phyloP scores from a whole-genome alignment of 306 rosid genomes.

The Echinosophora koreensis region DNA sequence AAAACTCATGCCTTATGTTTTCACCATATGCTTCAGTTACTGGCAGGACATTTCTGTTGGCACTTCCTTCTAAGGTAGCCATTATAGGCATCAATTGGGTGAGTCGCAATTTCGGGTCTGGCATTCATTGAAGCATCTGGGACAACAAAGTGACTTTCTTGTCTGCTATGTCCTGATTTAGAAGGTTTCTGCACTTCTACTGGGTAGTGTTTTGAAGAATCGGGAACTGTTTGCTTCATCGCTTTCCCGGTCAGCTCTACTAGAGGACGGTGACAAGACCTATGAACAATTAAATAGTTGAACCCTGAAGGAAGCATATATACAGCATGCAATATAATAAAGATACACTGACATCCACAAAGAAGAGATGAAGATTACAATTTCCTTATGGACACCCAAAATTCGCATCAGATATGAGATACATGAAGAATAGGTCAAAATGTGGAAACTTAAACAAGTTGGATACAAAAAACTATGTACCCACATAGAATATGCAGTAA shows the following conservation, averaged over 20 bases:
- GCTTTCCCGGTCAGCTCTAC: slow-evolving; percentile 46
- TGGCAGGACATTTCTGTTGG: slow-evolving; percentile 60
- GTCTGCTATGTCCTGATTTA: slow-evolving; percentile 57
- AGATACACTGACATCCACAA: slow-evolving; percentile 5
- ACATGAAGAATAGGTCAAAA: slow-evolving; percentile 10
- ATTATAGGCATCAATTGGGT: slow-evolving; percentile 40
- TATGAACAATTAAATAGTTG: slow-evolving; percentile 35
- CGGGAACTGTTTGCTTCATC: slow-evolving; percentile 46
- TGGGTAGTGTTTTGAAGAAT: slow-evolving; percentile 46
- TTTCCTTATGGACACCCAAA: not conserved
- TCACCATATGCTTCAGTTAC: slow-evolving; percentile 57
- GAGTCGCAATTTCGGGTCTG: slow-evolving; percentile 48
- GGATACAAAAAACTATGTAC: not conserved
- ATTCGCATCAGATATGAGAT: not conserved
- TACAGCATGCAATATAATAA: slow-evolving; percentile 5
- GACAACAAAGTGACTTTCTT: slow-evolving; percentile 51
- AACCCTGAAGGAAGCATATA: slow-evolving; percentile 16
- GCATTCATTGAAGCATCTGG: slow-evolving; percentile 45
- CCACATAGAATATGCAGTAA: not conserved
- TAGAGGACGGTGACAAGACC: slow-evolving; percentile 79
- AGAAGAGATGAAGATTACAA: not conserved
- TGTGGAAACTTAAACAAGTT: not conserved
- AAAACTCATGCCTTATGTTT: slow-evolving; percentile 57
- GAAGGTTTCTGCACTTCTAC: slow-evolving; percentile 51
- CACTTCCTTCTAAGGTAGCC: slow-evolving; percentile 58